phyloP scores from a whole-genome alignment of 805 yeast genomes.

The Novakomyces olei region DNA sequence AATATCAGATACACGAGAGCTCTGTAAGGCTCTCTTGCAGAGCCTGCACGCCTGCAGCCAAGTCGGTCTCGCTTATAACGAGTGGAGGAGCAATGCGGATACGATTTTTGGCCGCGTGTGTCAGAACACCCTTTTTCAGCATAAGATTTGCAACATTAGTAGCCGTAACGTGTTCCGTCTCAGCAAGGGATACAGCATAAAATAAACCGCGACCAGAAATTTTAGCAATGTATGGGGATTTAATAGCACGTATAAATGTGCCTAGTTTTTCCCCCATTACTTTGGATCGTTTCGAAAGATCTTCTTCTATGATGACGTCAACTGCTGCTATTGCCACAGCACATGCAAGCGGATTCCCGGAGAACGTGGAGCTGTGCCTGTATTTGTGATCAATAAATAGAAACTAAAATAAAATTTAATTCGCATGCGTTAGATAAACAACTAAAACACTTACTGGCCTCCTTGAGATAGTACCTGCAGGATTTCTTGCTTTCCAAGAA shows the following conservation, averaged over 20 bases:
- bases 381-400: conserved; percentile 1
- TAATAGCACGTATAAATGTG: conserved; percentile 66
- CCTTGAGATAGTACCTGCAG: conserved; percentile 84
- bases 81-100: conserved; percentile 81
- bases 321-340: conserved; percentile 68
- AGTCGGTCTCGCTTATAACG: conserved; percentile 70
- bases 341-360: conserved; percentile 90
- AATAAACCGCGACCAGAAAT: conserved; percentile 82
- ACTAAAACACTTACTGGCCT: too few relatives aligned
- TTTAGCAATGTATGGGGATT: conserved; percentile 61
- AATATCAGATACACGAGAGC: too few relatives aligned
- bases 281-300: too few relatives aligned
- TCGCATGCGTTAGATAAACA: neutral
- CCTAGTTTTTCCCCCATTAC: conserved; percentile 32
- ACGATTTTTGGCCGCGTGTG: conserved; percentile 47
- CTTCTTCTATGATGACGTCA: too few relatives aligned
- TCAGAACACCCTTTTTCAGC: neutral
- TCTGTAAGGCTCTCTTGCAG: neutral
- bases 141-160: neutral
- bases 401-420: neutral
- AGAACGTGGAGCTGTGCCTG: conserved; percentile 92
- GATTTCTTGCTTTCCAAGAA: conserved; percentile 68
- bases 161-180: conserved; percentile 63
- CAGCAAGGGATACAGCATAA: conserved; percentile 76
- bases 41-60: conserved; percentile 42